A percentile compares a stretch with the other conserved stretches of the same genome.
phyloP scores from a whole-genome alignment of 2,329 filamentous ascomycete species.

The Trichoderma koningii region DNA sequence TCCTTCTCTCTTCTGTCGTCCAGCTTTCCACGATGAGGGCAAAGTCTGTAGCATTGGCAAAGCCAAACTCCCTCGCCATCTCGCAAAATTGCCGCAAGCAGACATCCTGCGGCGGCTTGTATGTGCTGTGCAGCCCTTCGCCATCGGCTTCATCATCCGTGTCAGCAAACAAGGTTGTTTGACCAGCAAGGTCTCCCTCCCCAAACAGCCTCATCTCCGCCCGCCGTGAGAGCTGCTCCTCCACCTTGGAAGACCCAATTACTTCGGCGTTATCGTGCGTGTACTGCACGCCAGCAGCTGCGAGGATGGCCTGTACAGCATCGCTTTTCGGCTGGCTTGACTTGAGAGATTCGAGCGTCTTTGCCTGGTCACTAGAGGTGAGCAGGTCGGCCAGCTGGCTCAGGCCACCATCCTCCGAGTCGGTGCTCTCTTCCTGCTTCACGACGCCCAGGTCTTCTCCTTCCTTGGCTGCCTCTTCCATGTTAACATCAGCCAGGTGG shows the following conservation, averaged over 20 bases:
- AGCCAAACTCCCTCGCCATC: slow-evolving; percentile 81
- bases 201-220: slow-evolving; percentile 64
- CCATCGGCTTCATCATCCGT: slow-evolving; percentile 40
- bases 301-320: slow-evolving; percentile 84
- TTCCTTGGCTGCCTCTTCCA: slow-evolving; percentile 61
- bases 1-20: slow-evolving; percentile 79
- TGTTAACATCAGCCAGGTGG: slow-evolving; percentile 73
- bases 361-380: slow-evolving; percentile 50
- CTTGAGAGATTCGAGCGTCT: slow-evolving; percentile 40
- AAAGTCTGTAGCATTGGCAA: slow-evolving; percentile 76
- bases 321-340: slow-evolving; percentile 59
- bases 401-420: slow-evolving; percentile 67
- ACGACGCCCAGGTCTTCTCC: slow-evolving; percentile 48
- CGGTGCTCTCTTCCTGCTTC: slow-evolving; percentile 50
- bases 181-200: slow-evolving; percentile 49
- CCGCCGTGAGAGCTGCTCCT: slow-evolving; percentile 76
- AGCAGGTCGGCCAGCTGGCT: slow-evolving; percentile 66
- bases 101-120: slow-evolving; percentile 74
- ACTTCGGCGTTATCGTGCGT: slow-evolving; percentile 97
- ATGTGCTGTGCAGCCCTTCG: slow-evolving; percentile 47
- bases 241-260: slow-evolving; percentile 87
- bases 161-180: slow-evolving; percentile 61
- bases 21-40: slow-evolving; percentile 87
- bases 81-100: slow-evolving; percentile 83
- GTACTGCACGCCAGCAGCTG: slow-evolving; percentile 86